These are phyloP conservation scores for Chlamydomonas eustigma DNA, from an alignment of 139 green algal genomes.

Conservation along the genomic window DNA sequence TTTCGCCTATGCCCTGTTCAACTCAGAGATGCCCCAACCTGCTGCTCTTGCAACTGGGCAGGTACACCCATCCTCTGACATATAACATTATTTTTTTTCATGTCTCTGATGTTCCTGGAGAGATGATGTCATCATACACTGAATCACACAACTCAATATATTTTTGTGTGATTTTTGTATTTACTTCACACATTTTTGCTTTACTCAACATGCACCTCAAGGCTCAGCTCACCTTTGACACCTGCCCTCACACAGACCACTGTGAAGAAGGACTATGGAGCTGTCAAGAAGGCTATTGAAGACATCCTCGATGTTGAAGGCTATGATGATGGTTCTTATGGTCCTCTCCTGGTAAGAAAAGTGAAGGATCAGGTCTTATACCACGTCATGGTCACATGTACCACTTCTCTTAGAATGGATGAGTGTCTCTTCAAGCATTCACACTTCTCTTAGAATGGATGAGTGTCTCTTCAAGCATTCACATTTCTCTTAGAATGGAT, in stretches of 20 bases:
- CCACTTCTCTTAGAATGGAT: constrained; percentile 2
- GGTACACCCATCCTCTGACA: background rate
- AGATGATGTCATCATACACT: too few species aligned
- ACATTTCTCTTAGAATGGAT: too few species aligned
- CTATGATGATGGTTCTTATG: constrained; percentile 82
- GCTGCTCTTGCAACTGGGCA: constrained; percentile 5
- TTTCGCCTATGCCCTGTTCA: constrained; percentile 35
- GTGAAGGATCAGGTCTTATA: constrained; percentile 14
- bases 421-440: too few species aligned
- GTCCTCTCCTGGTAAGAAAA: constrained; percentile 56
- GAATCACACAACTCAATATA: too few species aligned
- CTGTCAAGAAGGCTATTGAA: constrained; percentile 64
- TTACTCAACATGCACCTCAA: too few species aligned
- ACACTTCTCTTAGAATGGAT: background rate
- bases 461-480: too few species aligned
- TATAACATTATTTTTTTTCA: too few species aligned
- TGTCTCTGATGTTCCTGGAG: too few species aligned
- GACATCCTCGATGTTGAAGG: constrained; percentile 60
- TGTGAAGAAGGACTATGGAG: constrained; percentile 57
- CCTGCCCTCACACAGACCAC: constrained; percentile 13
- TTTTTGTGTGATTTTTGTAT: too few species aligned
- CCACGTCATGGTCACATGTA: too few species aligned
- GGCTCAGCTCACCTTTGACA: too few species aligned
- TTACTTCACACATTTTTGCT: too few species aligned
- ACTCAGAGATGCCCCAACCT: constrained; percentile 3